Conservation (phyloP, 2,329 filamentous ascomycete species). For the Neoascochyta sp. region DNA sequence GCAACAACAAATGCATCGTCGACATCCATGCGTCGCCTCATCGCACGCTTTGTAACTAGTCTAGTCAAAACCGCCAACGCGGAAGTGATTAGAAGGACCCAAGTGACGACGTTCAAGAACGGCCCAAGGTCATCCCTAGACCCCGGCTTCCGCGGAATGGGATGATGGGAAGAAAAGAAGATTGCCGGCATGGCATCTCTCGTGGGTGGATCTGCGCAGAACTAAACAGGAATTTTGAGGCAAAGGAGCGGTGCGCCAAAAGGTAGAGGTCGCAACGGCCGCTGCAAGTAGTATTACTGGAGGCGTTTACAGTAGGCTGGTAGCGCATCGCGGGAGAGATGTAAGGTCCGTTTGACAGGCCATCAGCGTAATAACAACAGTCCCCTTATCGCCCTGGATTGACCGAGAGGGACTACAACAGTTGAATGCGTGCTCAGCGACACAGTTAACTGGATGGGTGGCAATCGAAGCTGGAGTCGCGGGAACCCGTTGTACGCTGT, state of each 20-base stretch:
- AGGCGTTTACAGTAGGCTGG: constrained; percentile 7
- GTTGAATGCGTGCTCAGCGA: constrained; percentile 9
- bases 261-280: constrained; percentile 3
- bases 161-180: constrained; percentile 19
- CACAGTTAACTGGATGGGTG: constrained; percentile 12
- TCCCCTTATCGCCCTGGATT: constrained; percentile 16
- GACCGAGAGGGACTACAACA: constrained; percentile 8
- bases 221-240: constrained; percentile 1
- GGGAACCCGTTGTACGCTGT: constrained; percentile 16
- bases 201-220: constrained; percentile 8
- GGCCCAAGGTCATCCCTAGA: constrained; percentile 30
- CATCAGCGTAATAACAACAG: constrained; percentile 12
- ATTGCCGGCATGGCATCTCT: constrained; percentile 29
- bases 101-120: constrained; percentile 35
- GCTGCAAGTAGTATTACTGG: constrained; percentile 11
- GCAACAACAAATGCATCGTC: constrained; percentile 36
- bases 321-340: constrained; percentile 17
- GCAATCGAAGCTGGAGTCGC: constrained; percentile 9
- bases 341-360: constrained; percentile 12
- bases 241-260: constrained; percentile 4
- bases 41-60: constrained; percentile 33
- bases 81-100: constrained; percentile 34
- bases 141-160: constrained; percentile 27
- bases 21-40: constrained; percentile 29
- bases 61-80: constrained; percentile 32